Evolutionary conservation across 805 yeast genomes (phyloP).

Genomic region (Pichia cephalocereana): DNA sequence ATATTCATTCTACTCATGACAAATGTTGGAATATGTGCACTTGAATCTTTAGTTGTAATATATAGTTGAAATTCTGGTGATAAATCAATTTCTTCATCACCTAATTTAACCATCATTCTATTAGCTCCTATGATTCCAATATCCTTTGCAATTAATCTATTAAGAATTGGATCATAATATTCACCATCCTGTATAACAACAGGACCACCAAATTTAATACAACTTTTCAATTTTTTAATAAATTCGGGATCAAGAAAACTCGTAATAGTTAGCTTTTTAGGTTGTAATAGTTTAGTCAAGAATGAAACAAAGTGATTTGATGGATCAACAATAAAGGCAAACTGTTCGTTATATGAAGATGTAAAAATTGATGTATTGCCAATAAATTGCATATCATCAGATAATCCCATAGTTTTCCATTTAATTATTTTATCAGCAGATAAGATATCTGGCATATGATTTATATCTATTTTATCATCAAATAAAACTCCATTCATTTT

Average conservation of each 20-base stretch:
- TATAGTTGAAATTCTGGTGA: conserved; percentile 54
- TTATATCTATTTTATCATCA: conserved; percentile 18
- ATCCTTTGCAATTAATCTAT: conserved; percentile 53
- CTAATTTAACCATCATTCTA: conserved; percentile 50
- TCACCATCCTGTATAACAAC: conserved; percentile 76
- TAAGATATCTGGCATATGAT: conserved; percentile 30
- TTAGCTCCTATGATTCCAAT: conserved; percentile 66
- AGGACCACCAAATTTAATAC: conserved; percentile 73
- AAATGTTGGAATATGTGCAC: conserved; percentile 38
- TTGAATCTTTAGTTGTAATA: conserved; percentile 53
- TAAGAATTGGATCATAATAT: conserved; percentile 63
- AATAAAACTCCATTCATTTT: conserved; percentile 28
- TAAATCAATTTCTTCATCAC: conserved; percentile 55
- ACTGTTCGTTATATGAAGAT: conserved; percentile 17
- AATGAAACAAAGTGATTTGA: conserved; percentile 36
- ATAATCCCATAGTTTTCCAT: conserved; percentile 49
- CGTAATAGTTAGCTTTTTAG: conserved; percentile 39
- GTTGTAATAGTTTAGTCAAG: conserved; percentile 25
- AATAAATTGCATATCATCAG: conserved; percentile 48
- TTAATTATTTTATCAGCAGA: conserved; percentile 30
- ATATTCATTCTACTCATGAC: conserved; percentile 53
- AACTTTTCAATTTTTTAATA: conserved; percentile 63
- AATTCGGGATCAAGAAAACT: conserved; percentile 67
- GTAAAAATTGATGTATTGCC: conserved; percentile 54
- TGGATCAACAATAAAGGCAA: conserved; percentile 71